phyloP scores from a whole-genome alignment of 2,329 filamentous ascomycete genomes.

The Colletotrichum viniferum region DNA sequence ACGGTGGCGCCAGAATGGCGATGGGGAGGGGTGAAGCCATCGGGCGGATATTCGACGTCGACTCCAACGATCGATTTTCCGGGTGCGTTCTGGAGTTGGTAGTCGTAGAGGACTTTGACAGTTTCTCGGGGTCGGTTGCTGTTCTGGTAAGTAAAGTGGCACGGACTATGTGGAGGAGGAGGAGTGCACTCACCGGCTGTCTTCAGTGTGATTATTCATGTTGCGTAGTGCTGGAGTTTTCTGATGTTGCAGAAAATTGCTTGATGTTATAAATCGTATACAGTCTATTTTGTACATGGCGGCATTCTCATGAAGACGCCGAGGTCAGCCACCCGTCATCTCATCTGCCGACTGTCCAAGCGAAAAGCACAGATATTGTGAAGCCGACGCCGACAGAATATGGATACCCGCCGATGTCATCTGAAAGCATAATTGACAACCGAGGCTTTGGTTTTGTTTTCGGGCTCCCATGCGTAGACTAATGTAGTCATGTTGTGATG shows the following conservation, averaged over 20 bases:
- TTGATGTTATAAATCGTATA: too few species aligned
- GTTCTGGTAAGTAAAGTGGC: rapidly evolving
- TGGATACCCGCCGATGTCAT: neutral
- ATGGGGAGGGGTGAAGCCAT: conserved; percentile 45
- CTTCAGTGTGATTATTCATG: neutral
- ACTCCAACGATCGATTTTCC: conserved; percentile 44
- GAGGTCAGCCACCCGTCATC: neutral
- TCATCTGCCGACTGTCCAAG: neutral
- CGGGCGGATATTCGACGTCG: conserved; percentile 39
- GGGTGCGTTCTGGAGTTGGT: conserved; percentile 41
- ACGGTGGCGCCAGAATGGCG: conserved; percentile 48
- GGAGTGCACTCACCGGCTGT: neutral
- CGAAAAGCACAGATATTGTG: neutral
- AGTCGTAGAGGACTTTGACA: conserved; percentile 15
- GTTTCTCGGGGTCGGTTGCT: conserved; percentile 8
- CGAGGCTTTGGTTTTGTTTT: neutral
- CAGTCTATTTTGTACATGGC: too few species aligned
- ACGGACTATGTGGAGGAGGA: rapidly evolving
- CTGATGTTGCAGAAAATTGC: too few species aligned
- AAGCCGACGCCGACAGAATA: neutral
- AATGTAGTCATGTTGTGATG: rapidly evolving
- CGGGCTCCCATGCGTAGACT: rapidly evolving
- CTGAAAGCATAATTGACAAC: neutral
- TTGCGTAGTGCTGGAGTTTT: too few species aligned
- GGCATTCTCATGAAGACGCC: rapidly evolving